phyloP scores from a whole-genome alignment of 495 filamentous ascomycete genomes.

The Podospora tetraspora region DNA sequence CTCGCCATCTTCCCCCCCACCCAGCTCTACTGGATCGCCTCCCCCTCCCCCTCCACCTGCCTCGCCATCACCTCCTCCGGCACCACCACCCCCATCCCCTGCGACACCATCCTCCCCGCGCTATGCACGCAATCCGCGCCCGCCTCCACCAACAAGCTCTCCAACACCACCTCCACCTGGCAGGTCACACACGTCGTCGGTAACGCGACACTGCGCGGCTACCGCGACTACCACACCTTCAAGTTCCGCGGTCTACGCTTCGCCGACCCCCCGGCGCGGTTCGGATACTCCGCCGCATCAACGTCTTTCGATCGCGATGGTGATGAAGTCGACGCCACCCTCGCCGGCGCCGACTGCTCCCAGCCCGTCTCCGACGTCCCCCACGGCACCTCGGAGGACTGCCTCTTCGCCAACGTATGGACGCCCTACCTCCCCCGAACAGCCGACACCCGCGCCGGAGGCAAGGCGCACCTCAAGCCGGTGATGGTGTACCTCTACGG shows the following conservation, averaged over 20 bases:
- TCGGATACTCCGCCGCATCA: constrained; percentile 23
- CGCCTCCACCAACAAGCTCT: constrained; percentile 23
- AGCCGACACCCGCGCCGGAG: background rate
- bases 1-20: constrained; percentile 15
- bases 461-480: constrained; percentile 22
- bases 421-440: constrained; percentile 32
- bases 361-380: constrained; percentile 30
- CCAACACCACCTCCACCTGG: constrained; percentile 29
- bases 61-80: constrained; percentile 30
- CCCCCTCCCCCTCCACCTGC: constrained; percentile 14
- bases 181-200: constrained; percentile 28
- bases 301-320: background rate
- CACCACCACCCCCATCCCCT: constrained; percentile 14
- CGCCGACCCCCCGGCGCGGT: constrained; percentile 34
- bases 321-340: constrained; percentile 20
- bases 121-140: constrained; percentile 38
- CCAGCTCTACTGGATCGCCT: constrained; percentile 37
- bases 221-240: constrained; percentile 35
- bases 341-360: constrained; percentile 28
- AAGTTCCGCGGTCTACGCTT: constrained; percentile 41
- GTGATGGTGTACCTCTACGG: constrained; percentile 41
- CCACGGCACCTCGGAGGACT: constrained; percentile 33
- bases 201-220: constrained; percentile 32
- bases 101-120: constrained; percentile 21
- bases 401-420: constrained; percentile 40